phyloP scores from a whole-genome alignment of 371 early-diverging fungal genomes.

The Hamiltosporidium tvaerminnensis region DNA sequence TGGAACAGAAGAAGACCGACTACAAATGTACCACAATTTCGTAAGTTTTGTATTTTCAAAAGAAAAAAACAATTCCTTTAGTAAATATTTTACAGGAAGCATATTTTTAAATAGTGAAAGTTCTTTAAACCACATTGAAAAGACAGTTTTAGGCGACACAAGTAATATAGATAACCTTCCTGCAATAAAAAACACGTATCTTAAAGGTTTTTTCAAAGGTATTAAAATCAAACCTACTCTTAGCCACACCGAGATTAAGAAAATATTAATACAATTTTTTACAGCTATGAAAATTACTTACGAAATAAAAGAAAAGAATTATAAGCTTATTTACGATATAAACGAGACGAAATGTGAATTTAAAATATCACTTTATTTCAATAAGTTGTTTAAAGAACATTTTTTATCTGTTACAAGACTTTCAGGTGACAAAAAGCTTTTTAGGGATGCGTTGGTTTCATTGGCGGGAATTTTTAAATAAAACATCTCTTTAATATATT shows the following conservation, averaged over 20 bases:
- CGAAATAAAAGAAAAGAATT: constrained; percentile 31
- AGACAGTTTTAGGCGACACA: too few relatives aligned
- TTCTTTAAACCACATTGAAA: too few relatives aligned
- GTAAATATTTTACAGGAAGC: constrained; percentile 15
- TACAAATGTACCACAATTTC: constrained; percentile 19
- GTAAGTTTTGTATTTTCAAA: constrained; percentile 26
- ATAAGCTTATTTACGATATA: constrained; percentile 9
- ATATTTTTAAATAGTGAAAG: not conserved
- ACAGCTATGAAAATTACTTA: constrained; percentile 14
- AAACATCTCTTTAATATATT: too few relatives aligned
- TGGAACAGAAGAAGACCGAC: not conserved
- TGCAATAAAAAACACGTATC: constrained; percentile 25
- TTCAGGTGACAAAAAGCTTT: not conserved
- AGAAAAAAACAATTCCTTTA: constrained; percentile 1
- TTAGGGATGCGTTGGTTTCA: too few relatives aligned
- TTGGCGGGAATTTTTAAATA: too few relatives aligned
- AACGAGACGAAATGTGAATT: constrained; percentile 23
- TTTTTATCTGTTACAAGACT: constrained; percentile 25
- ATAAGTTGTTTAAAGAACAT: constrained; percentile 32
- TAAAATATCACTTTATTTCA: constrained; percentile 41
- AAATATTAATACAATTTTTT: constrained; percentile 34
- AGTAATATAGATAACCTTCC: constrained; percentile 5
- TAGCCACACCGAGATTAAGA: constrained; percentile 30
- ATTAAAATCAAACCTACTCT: constrained; percentile 29
- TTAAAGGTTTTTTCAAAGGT: constrained; percentile 44